phyloP scores from a whole-genome alignment of 768 basidiomycete species.

The Boletellus ananiceps region DNA sequence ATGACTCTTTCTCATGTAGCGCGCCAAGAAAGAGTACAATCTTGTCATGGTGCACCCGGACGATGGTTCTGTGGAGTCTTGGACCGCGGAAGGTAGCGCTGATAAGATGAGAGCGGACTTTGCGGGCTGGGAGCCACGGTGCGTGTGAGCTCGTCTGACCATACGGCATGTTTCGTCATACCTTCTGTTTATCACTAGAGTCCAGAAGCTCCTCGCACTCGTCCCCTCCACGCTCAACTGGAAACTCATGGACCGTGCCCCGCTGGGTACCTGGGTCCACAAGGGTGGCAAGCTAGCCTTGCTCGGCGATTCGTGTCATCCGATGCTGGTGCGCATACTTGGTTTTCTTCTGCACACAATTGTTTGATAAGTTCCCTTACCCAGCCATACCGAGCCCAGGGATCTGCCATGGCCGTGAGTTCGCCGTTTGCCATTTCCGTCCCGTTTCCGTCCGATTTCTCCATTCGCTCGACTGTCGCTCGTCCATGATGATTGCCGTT shows the following conservation, averaged over 20 bases:
- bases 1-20: conserved; percentile 8
- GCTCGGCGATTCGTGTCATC: conserved; percentile 54
- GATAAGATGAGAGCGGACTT: conserved; percentile 47
- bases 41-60: conserved; percentile 43
- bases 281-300: conserved; percentile 38
- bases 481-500: not conserved
- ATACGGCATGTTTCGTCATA: conserved; percentile 1
- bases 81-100: conserved; percentile 38
- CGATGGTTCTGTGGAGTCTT: conserved; percentile 39
- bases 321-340: conserved; percentile 41
- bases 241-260: conserved; percentile 45
- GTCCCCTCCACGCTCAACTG: conserved; percentile 44
- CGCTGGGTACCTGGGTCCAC: conserved; percentile 49
- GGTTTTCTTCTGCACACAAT: not conserved
- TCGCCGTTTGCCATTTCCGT: not conserved
- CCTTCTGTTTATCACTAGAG: conserved; percentile 19
- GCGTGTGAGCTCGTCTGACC: conserved; percentile 4
- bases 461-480: not conserved
- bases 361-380: not conserved
- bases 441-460: not conserved
- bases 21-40: conserved; percentile 41
- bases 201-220: conserved; percentile 44
- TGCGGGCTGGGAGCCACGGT: conserved; percentile 48
- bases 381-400: conserved; percentile 51
- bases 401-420: conserved; percentile 50